A percentile compares a stretch with the other conserved stretches of the same genome.
phyloP scores from a whole-genome alignment of 2,329 filamentous ascomycete species.

The Pseudogymnoascus sp. region DNA sequence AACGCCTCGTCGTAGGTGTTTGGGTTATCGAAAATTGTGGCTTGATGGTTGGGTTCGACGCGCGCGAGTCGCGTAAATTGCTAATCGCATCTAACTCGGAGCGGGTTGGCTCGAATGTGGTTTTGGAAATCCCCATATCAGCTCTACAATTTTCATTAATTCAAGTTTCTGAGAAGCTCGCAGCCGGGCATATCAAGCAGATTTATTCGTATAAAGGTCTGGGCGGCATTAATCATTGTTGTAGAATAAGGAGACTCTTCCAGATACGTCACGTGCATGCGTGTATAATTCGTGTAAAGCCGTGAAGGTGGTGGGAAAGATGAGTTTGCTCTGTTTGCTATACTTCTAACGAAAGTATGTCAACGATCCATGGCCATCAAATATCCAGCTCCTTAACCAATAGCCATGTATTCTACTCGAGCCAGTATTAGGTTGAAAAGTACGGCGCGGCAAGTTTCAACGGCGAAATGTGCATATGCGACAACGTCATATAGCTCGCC shows the following conservation, averaged over 20 bases:
- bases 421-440: slow-evolving; percentile 20
- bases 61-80: slow-evolving; percentile 4
- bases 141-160: background rate
- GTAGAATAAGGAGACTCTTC: background rate
- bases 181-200: background rate
- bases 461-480: slow-evolving; percentile 22
- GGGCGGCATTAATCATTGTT: background rate
- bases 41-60: background rate
- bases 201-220: background rate
- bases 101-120: background rate
- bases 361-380: background rate
- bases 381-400: background rate
- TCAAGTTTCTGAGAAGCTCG: background rate
- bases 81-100: background rate
- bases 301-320: background rate
- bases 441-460: slow-evolving; percentile 10
- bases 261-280: background rate
- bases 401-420: slow-evolving; percentile 22
- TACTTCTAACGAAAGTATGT: background rate
- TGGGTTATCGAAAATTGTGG: background rate
- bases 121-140: background rate
- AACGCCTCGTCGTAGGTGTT: background rate
- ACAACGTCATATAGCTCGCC: slow-evolving; percentile 27
- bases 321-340: slow-evolving; percentile 4
- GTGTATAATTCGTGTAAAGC: slow-evolving; percentile 5